phyloP scores from a whole-genome alignment of 2,329 filamentous ascomycete genomes.

The Colletotrichum horii region DNA sequence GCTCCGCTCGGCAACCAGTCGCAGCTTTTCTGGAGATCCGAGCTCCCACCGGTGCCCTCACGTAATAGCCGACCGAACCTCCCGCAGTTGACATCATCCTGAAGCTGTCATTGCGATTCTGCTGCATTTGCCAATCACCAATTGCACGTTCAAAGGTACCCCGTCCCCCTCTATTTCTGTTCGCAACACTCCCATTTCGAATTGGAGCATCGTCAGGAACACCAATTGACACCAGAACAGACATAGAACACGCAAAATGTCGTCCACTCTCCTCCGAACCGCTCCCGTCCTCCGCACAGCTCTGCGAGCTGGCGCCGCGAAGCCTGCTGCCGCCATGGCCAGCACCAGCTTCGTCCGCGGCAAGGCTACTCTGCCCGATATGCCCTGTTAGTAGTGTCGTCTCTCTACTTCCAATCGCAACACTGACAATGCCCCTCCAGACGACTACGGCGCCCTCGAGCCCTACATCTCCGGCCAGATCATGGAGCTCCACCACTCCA shows the following conservation, averaged over 20 bases:
- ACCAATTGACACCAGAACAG: not conserved
- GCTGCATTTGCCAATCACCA: conserved; percentile 22
- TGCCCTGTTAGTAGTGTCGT: conserved; percentile 55
- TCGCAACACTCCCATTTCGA: no score
- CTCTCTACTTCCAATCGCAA: not conserved
- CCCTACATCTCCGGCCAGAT: conserved; percentile 83
- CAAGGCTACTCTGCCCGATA: conserved; percentile 93
- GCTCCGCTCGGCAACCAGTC: conserved; percentile 4
- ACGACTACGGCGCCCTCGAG: conserved; percentile 97
- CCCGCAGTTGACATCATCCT: conserved; percentile 20
- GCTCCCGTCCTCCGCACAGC: conserved; percentile 71
- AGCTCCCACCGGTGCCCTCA: conserved; percentile 11
- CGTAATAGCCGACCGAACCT: conserved; percentile 20
- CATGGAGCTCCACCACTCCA: conserved; percentile 95
- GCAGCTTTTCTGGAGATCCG: conserved; percentile 20
- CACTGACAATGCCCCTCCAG: conserved; percentile 49
- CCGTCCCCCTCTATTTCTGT: not conserved
- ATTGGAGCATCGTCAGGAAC: not conserved
- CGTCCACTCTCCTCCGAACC: conserved; percentile 76
- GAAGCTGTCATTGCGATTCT: not conserved
- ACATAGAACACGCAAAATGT: conserved; percentile 60
- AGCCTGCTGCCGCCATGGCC: conserved; percentile 66
- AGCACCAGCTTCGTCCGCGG: conserved; percentile 79
- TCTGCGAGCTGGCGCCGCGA: conserved; percentile 70
- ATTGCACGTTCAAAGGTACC: conserved; percentile 19